Base-by-base conservation (phyloP, 2,329 filamentous ascomycete species). In the Dactylellina cionopaga region DNA sequence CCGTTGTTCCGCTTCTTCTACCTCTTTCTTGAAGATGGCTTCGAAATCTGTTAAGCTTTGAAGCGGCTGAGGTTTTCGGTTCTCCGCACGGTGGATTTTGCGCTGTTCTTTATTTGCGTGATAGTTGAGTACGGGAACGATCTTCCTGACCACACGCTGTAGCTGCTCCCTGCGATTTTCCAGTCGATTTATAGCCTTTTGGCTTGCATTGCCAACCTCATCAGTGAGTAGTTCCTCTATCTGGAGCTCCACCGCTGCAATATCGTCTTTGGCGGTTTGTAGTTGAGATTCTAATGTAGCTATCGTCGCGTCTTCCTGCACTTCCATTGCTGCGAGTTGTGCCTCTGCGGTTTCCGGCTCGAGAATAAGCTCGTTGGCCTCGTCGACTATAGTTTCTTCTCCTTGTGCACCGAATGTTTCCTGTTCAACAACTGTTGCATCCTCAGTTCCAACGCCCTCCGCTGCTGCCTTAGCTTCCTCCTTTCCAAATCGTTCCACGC, bases 401-500 rank as follows among this genome's bases (percentile, higher is more conserved):
- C 44, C 19, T 9, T 31, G 41, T 29, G 41, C 41, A 19, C 33
- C 17, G 15, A 56, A 43, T 17, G 43, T 44, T 44, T 27, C 47
- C 15, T 39, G 19, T 13, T 44, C 17, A 10, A 51, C 52, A 6
- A 11, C 24, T 17, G 15, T 15, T 17, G 15, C 3, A 15, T 27
- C 33, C 11, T 33, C 31, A 37, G 37, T n/a, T n/a, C n/a, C n/a
- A n/a, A n/a, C n/a, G n/a, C n/a, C n/a, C n/a, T n/a, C n/a, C n/a
- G n/a, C n/a, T n/a, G n/a, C n/a, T n/a, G n/a, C n/a, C n/a, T n/a
- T 27, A 25, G 24, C 35, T 31, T 37, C 71, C 7, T 60, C 47
- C 7, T 24, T 35, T 2, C 22, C 17, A 17, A 58, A 71, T 5
- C 88, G 84, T 6, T 83, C 80, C 29, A 76, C 47, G 46, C 72